Base-by-base conservation (phyloP, 164 flowering plant species). In the Magnolia kwangsiensis region DNA sequence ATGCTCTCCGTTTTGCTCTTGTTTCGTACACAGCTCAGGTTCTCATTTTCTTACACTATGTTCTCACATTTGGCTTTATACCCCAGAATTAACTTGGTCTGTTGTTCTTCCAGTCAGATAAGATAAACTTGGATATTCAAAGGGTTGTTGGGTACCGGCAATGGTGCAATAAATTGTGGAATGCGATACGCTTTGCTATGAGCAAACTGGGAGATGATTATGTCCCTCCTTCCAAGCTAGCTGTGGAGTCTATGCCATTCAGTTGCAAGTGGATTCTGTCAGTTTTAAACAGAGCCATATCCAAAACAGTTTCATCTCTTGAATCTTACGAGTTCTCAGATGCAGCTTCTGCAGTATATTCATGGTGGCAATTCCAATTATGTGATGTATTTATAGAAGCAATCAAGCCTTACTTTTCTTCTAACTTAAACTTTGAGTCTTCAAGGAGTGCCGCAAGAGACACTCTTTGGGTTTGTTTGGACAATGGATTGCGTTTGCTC, bases 121-220 rank as follows among this genome's bases (percentile, higher is more conserved):
- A 83, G 82, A 96, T 96, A 80, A 96, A 96, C 83, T 81, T 96
- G 83, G 99, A 93, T 77, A 92, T 93, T 75, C 92, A 85, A 86
- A 85, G 99, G 80, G 99, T 96, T 63, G 95, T 93, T 84, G 98
- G 99, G 16, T 96, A 96, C 81, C 98, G 99, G 16, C 98, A 96
- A 73, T 94, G 98, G 99, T 96, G 99, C 80, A 96, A 96, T 81
- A 96, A 96, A 76, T 75, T 96, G 63, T 96, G 99, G 99, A 94
- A 96, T 85, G 99, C 93, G 49, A 84, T 86, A 24, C 87, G 95
- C 63, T 96, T 96, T 83, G 98, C 98, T 14, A 90, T 96, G 96
- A 86, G 84, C 82, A 92, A 86, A 79, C 93, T 96, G 70, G 96
- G 96, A 75, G 92, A 88, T 76, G 88, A 82, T 76, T 94, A 91